A percentile compares a stretch with the other conserved stretches of the same genome.
phyloP scores from a whole-genome alignment of 257 asterid genomes.

The Phtheirospermum japonicum region DNA sequence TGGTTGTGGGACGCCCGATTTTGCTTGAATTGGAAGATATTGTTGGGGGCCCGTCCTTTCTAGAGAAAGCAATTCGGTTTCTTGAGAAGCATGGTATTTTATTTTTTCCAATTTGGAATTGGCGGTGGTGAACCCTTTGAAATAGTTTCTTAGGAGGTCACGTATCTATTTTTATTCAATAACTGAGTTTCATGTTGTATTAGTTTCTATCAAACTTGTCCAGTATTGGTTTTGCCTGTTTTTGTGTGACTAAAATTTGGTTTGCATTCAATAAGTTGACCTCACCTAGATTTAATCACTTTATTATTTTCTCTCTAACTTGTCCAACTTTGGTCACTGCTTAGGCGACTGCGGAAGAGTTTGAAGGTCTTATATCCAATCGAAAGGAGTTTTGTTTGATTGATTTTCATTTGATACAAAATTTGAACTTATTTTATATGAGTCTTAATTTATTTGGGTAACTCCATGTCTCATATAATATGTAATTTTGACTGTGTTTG shows the following conservation, averaged over 20 bases:
- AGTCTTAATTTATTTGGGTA: no score
- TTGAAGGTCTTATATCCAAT: no score
- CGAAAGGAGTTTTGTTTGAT: no score
- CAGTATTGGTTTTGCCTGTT: constrained; percentile 12
- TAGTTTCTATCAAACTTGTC: constrained; percentile 1
- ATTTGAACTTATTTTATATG: no score
- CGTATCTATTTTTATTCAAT: constrained; percentile 32
- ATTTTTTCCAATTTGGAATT: background rate
- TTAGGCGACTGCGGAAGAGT: no score
- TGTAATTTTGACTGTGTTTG: no score
- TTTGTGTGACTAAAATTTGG: background rate
- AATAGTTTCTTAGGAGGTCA: constrained; percentile 18
- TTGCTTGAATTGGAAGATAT: constrained; percentile 96
- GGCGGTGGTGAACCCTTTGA: constrained; percentile 12
- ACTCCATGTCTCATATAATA: no score
- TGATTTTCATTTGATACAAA: no score
- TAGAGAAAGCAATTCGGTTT: constrained; percentile 94
- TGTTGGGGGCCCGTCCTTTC: constrained; percentile 89
- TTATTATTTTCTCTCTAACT: background rate
- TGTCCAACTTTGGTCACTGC: no score
- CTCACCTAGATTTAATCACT: background rate
- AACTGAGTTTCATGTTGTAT: constrained; percentile 7
- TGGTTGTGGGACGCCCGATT: constrained; percentile 97
- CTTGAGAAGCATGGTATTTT: constrained; percentile 87
- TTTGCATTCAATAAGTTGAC: constrained; percentile 10